phyloP scores from a whole-genome alignment of 169 alveolate species.

The Plasmodium blacklocki region DNA sequence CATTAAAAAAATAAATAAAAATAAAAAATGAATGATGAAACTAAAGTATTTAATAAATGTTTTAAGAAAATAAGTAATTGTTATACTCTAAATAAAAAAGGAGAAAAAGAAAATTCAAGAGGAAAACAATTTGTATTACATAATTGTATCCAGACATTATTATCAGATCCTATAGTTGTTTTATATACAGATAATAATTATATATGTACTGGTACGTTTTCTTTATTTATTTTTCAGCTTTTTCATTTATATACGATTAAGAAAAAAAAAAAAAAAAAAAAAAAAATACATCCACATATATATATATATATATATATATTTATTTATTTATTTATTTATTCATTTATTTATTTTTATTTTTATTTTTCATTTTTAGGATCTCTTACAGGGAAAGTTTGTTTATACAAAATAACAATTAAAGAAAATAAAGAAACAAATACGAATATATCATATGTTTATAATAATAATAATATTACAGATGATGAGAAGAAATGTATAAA shows the following conservation, averaged over 20 bases:
- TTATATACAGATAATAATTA: constrained; percentile 69
- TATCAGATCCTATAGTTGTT: constrained; percentile 76
- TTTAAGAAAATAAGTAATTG: constrained; percentile 26
- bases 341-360: too few relatives aligned
- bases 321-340: not conserved
- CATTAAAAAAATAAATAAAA: not conserved
- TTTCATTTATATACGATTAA: not conserved
- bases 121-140: constrained; percentile 11
- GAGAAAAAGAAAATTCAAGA: constrained; percentile 21
- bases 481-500: constrained; percentile 9
- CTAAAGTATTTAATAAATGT: constrained; percentile 57
- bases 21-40: constrained; percentile 34
- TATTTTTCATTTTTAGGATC: constrained; percentile 15
- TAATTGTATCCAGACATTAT: constrained; percentile 69
- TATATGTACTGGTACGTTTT: constrained; percentile 65
- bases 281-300: not conserved
- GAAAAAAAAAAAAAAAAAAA: too few relatives aligned
- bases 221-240: not conserved
- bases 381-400: constrained; percentile 66
- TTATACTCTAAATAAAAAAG: constrained; percentile 17
- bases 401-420: constrained; percentile 41
- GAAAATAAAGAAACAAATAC: constrained; percentile 54
- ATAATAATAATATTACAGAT: not conserved
- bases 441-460: constrained; percentile 4
- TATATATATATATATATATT: not conserved